Percentiles rank a stretch among this genome's conserved stretches.
Evolutionary conservation across 345 rosid genomes (phyloP).

Genomic region (Psidium friedrichsthalianum): DNA sequence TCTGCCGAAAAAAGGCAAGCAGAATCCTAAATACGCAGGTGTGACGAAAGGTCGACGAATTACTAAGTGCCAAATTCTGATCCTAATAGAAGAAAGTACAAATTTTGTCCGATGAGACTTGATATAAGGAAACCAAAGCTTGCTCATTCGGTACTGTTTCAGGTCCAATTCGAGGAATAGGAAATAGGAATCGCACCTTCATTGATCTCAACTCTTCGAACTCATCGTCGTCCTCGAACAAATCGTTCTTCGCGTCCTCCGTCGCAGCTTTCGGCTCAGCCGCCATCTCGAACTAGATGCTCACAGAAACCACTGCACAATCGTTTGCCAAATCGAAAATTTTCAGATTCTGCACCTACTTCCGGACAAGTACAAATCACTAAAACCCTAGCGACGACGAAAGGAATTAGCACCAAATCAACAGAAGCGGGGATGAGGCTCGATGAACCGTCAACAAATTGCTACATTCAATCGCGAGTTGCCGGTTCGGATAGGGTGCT

Average conservation of each 20-base stretch:
- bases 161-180: neutral
- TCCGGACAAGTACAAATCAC: neutral
- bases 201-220: constrained; percentile 64
- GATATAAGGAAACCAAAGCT: neutral
- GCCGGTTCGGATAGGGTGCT: too few species aligned
- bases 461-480: neutral
- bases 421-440: neutral
- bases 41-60: too few species aligned
- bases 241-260: constrained; percentile 56
- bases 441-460: neutral
- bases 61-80: too few species aligned
- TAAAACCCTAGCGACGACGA: neutral
- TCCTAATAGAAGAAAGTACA: neutral
- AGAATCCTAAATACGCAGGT: neutral
- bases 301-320: neutral
- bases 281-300: constrained; percentile 21
- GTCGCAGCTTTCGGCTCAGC: constrained; percentile 34
- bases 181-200: constrained; percentile 24
- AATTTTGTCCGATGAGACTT: neutral
- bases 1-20: too few species aligned
- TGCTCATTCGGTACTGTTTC: neutral
- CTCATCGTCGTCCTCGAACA: constrained; percentile 89
- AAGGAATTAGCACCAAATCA: neutral
- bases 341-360: neutral
- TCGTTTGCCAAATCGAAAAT: neutral